phyloP scores from a whole-genome alignment of 2,329 filamentous ascomycete species.

The Diaporthe longicolla region DNA sequence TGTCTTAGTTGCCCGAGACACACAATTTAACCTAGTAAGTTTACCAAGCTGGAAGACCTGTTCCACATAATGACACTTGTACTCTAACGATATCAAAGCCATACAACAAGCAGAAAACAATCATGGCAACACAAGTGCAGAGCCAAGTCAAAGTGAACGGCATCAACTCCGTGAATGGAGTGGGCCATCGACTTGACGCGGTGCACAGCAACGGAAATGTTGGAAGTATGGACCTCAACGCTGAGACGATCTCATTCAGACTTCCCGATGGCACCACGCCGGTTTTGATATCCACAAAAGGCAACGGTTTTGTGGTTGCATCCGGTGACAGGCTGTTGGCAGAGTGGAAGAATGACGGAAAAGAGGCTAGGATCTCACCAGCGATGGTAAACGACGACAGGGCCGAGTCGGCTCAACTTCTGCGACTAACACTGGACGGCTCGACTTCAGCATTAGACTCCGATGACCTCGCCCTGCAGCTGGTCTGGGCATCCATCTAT shows the following conservation, averaged over 20 bases:
- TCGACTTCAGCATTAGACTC: neutral
- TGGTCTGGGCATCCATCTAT: slow-evolving; percentile 42
- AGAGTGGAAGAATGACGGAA: slow-evolving; percentile 35
- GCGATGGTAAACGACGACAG: slow-evolving; percentile 44
- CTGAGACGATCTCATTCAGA: slow-evolving; percentile 32
- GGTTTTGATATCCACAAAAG: slow-evolving; percentile 35
- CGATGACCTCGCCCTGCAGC: slow-evolving; percentile 29
- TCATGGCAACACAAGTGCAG: slow-evolving; percentile 29
- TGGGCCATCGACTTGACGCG: neutral
- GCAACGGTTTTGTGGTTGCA: slow-evolving; percentile 22
- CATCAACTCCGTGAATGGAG: slow-evolving; percentile 6
- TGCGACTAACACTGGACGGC: slow-evolving; percentile 22
- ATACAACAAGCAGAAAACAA: neutral
- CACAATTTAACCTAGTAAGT: neutral
- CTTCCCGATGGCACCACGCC: slow-evolving; percentile 42
- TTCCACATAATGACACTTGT: neutral
- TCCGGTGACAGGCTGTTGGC: slow-evolving; percentile 28
- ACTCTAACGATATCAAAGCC: slow-evolving; percentile 1
- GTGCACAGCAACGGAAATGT: neutral
- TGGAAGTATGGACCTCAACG: slow-evolving; percentile 5
- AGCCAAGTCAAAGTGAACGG: slow-evolving; percentile 21
- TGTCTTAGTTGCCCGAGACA: neutral
- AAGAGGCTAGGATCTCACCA: slow-evolving; percentile 40
- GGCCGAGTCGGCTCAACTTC: slow-evolving; percentile 37
- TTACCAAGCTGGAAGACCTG: neutral